A percentile compares a stretch with the other conserved stretches of the same genome.
phyloP scores from a whole-genome alignment of 2,329 filamentous ascomycete species.

The Nigrograna mackinnonii region DNA sequence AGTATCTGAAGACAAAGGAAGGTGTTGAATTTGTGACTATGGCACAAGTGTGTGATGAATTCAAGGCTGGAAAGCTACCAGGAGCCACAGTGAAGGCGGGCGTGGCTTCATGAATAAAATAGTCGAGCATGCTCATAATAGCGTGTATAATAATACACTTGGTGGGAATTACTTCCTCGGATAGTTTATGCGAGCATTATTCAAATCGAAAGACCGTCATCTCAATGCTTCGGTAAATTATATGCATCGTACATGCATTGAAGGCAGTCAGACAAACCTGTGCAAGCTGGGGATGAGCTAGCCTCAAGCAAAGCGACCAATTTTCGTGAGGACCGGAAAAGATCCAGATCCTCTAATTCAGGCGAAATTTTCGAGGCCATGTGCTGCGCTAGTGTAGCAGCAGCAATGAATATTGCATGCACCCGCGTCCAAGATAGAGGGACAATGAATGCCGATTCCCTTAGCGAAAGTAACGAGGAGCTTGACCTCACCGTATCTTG shows the following conservation, averaged over 20 bases:
- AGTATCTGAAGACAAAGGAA: constrained; percentile 45
- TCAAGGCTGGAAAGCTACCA: neutral
- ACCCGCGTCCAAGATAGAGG: neutral
- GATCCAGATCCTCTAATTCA: neutral
- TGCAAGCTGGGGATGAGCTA: neutral
- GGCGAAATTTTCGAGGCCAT: neutral
- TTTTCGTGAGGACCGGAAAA: neutral
- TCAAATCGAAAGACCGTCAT: too few species aligned
- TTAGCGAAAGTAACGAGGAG: neutral
- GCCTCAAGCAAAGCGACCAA: neutral
- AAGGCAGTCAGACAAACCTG: neutral
- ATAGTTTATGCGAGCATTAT: too few species aligned
- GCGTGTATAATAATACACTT: neutral
- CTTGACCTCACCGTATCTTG: neutral
- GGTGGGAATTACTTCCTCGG: too few species aligned
- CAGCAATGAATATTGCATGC: neutral
- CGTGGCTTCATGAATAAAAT: neutral
- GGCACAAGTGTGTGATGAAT: neutral
- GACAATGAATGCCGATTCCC: neutral
- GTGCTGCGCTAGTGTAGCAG: neutral
- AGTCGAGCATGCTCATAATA: neutral
- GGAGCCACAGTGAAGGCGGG: neutral
- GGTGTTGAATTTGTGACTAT: constrained; percentile 38
- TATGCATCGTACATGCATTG: neutral
- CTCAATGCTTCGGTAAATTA: too few species aligned